Percentiles rank a stretch among this genome's conserved stretches.
These are phyloP conservation scores for Thalia dealbata DNA, from an alignment of 176 grass and related monocot species.

Conservation along the genomic window DNA sequence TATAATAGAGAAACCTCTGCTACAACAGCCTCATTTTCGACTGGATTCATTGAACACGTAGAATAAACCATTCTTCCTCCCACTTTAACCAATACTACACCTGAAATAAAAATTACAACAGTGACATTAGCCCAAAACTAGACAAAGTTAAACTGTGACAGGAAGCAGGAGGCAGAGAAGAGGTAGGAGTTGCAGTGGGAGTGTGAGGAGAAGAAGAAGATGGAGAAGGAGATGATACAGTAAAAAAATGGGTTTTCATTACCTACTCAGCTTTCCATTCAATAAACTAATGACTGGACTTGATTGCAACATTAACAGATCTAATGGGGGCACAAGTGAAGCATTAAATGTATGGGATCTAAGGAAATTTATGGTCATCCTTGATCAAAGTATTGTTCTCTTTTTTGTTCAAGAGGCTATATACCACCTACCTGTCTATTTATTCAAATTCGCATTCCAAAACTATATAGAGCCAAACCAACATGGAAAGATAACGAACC, in stretches of 20 bases:
- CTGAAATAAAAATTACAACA: conserved; percentile 31
- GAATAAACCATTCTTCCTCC: conserved; percentile 93
- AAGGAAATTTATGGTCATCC: background rate
- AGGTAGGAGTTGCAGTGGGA: no score
- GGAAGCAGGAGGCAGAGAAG: no score
- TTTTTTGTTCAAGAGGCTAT: background rate
- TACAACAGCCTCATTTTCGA: conserved; percentile 98
- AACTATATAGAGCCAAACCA: background rate
- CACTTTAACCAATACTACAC: conserved; percentile 76
- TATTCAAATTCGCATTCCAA: background rate
- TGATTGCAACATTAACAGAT: no score
- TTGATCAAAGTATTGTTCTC: background rate
- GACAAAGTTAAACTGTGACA: background rate
- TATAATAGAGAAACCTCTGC: conserved; percentile 40
- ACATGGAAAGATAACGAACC: background rate
- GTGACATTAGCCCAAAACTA: background rate
- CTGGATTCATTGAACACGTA: conserved; percentile 95
- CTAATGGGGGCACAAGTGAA: no score
- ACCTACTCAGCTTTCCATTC: no score
- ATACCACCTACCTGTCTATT: background rate
- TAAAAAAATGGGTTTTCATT: no score
- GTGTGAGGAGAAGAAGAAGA: no score
- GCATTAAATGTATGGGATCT: no score
- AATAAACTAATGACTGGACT: no score
- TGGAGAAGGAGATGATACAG: no score